These are phyloP conservation scores for Cinnamomum micranthum DNA, from an alignment of 164 flowering plant species.

Conservation along the genomic window DNA sequence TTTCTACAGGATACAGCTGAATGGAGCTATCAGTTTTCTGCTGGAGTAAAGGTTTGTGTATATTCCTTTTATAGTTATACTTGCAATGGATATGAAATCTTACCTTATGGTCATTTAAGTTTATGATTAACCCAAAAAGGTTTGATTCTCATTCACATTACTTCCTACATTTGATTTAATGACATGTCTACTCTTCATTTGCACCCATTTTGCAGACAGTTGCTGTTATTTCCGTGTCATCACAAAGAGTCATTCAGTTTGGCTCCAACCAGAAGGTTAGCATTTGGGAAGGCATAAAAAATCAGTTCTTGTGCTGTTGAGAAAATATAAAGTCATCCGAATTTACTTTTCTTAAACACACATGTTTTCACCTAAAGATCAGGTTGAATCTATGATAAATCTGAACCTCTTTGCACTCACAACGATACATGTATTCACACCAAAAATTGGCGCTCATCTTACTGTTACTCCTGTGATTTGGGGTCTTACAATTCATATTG, in stretches of 20 bases:
- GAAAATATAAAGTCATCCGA: no score
- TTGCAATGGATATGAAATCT: not conserved
- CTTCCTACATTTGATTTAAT: not conserved
- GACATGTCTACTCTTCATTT: conserved; percentile 7
- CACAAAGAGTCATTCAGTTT: conserved; percentile 64
- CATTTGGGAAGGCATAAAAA: not conserved
- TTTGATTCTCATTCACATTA: not conserved
- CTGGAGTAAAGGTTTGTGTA: conserved; percentile 60
- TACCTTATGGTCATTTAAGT: not conserved
- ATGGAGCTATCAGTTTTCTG: conserved; percentile 39
- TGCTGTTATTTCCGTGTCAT: conserved; percentile 57
- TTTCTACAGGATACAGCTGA: conserved; percentile 45
- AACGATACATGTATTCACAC: not conserved
- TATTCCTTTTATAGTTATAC: not conserved
- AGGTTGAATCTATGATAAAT: no score
- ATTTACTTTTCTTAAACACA: no score
- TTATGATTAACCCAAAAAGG: not conserved
- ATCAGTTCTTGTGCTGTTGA: no score
- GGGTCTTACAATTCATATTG: not conserved
- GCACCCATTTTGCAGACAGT: conserved; percentile 62
- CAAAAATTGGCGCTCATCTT: not conserved
- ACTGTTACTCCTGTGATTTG: not conserved
- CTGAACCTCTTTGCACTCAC: not conserved
- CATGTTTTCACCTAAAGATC: no score
- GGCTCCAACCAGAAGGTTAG: conserved; percentile 79